Conservation (phyloP, 371 early-diverging fungal species). For the Actinomucor elegans region DNA sequence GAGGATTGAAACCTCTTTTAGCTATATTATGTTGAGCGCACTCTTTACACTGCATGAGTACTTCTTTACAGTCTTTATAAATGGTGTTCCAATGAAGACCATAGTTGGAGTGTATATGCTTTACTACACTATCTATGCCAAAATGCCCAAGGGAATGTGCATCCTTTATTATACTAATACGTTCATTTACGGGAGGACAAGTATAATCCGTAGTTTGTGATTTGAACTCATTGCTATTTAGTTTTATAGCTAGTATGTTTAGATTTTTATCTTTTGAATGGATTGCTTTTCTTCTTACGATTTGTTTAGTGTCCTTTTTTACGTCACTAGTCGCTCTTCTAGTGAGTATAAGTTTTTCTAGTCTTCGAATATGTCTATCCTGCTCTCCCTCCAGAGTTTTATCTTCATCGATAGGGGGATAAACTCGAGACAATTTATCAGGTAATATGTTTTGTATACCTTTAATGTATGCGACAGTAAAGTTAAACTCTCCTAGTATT, state of each 20-base stretch:
- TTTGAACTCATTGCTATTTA: slow-evolving; percentile 2
- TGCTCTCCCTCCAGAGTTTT: slow-evolving; percentile 2
- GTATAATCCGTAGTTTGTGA: not conserved
- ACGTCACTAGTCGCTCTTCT: not conserved
- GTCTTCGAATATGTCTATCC: not conserved
- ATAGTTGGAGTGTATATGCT: not conserved
- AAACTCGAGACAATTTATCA: not conserved
- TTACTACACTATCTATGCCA: not conserved
- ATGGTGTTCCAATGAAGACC: slow-evolving; percentile 3
- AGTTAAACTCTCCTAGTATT: not conserved
- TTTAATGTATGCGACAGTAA: not conserved
- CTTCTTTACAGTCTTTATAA: not conserved
- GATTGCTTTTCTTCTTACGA: not conserved
- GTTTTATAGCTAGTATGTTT: slow-evolving; percentile 4
- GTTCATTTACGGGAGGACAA: not conserved
- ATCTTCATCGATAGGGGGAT: not conserved
- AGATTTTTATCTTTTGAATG: slow-evolving; percentile 1
- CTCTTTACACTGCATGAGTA: not conserved
- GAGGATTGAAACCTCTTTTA: not conserved
- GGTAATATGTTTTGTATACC: not conserved
- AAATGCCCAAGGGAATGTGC: slow-evolving; percentile 6
- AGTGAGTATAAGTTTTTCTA: not conserved
- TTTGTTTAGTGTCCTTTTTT: too few relatives aligned
- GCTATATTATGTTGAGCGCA: slow-evolving; percentile 2
- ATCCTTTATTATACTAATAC: not conserved